Evolutionary conservation across 371 early-diverging fungal genomes (phyloP), one percentile per base, ranked within the genome.

Genomic region (Mortierella sp.): DNA sequence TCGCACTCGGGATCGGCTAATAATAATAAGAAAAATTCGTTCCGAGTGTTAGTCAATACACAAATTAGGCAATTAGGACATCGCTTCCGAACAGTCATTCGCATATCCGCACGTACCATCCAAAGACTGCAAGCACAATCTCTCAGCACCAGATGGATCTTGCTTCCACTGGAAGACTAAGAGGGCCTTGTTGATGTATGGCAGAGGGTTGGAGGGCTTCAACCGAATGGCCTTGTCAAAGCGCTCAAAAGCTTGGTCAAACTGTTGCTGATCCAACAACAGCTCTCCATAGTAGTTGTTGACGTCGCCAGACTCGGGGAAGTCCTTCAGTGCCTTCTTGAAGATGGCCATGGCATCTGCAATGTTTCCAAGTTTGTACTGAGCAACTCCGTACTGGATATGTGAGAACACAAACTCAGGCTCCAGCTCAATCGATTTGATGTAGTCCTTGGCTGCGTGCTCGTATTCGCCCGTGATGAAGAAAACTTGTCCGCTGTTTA

Each of bases 241-340:
- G 80, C 86, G 85, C 15, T 87, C 86, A 59, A 85, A 79, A 8
- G 95, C 93, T 64, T 94, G 92, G 11, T 87, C 86, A 42, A 90
- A 84, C 44, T 86, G 85, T 72, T 93, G 93, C 75, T 93, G 92
- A 67, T 98, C 98, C 52, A 94, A 83, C 47, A 96, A 80, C 21
- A 98, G 86, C 82, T 98, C 99, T 73, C 97, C 98, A 61, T 95
- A 94, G 82, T 97, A 98, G 86, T 97, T 97, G 86, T 87, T 95
- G 26, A 97, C 92, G 78, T 98, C 98, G 37, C 94, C 89, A 41
- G 90, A 89, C 31, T 88, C 72, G 46, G 91, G 87, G 86, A 97
- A 98, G 59, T 88, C 86, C 71, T 86, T 84, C 64, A 89, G 79
- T 0, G 95, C 92, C 76, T 90, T 88, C 75, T 89, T 87, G 83